Evolutionary conservation across 176 grass and related monocot genomes (phyloP).

Genomic region (bread wheat (Triticum aestivum)): DNA sequence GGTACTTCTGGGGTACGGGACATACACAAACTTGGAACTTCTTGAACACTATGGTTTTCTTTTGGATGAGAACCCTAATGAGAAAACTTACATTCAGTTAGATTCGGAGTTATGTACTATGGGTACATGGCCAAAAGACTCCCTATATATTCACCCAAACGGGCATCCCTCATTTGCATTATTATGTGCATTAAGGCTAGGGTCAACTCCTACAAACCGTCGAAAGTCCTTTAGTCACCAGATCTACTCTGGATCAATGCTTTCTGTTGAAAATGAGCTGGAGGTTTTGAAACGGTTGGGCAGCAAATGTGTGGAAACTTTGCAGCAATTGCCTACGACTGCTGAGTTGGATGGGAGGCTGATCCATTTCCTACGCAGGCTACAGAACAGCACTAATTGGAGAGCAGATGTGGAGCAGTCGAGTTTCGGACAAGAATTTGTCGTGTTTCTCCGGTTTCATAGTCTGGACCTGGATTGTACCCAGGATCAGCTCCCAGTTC

Average conservation of each 20-base stretch:
- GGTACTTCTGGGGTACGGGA: conserved; percentile 85
- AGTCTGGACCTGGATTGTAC: conserved; percentile 34
- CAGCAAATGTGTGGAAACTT: conserved; percentile 49
- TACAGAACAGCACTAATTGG: conserved; percentile 40
- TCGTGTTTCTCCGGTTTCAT: conserved; percentile 44
- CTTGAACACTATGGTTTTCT: conserved; percentile 95
- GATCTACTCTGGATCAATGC: conserved; percentile 59
- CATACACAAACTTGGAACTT: conserved; percentile 85
- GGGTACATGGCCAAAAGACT: conserved; percentile 60
- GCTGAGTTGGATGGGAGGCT: conserved; percentile 56
- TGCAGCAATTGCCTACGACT: conserved; percentile 50
- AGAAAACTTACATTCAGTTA: conserved; percentile 79
- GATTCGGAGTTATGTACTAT: conserved; percentile 53
- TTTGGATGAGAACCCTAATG: conserved; percentile 75
- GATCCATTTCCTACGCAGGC: conserved; percentile 35
- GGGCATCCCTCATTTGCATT: conserved; percentile 79
- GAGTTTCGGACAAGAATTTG: conserved; percentile 39
- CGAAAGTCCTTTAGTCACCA: conserved; percentile 47
- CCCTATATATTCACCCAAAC: conserved; percentile 69
- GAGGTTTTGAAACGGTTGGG: conserved; percentile 70
- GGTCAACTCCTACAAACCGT: conserved; percentile 44
- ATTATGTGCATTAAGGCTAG: conserved; percentile 68
- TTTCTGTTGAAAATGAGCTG: conserved; percentile 82
- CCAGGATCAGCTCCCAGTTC: conserved; percentile 32
- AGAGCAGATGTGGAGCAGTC: conserved; percentile 25